Conservation (phyloP, 1,284 basidiomycete genomes). For the Puccinia coronata region DNA sequence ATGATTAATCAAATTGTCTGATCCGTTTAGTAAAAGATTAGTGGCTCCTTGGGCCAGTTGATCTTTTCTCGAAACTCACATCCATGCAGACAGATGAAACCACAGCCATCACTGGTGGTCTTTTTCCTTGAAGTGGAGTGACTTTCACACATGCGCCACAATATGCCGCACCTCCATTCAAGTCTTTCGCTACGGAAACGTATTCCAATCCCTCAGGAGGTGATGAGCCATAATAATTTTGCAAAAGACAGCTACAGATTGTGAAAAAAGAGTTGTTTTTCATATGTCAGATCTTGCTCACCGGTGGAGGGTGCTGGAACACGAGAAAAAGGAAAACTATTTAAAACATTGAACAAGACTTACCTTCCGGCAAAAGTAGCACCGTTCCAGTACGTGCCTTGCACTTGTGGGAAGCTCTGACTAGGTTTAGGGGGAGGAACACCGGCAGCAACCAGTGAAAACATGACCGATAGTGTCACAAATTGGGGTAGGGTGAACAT, state of each 20-base stretch:
- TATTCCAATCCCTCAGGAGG: not conserved
- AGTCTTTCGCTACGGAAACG: not conserved
- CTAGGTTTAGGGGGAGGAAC: not conserved
- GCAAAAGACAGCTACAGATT: constrained; percentile 1
- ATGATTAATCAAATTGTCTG: not conserved
- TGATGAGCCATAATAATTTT: not conserved
- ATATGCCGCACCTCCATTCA: not conserved
- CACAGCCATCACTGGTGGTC: not conserved
- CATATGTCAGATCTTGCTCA: too few relatives aligned
- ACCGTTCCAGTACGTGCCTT: constrained; percentile 20
- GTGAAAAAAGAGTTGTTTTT: not conserved
- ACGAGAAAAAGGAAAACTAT: not conserved
- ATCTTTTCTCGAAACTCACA: not conserved
- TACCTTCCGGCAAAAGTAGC: constrained; percentile 24
- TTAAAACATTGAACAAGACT: not conserved
- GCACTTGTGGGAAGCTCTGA: not conserved
- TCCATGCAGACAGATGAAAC: constrained; percentile 9
- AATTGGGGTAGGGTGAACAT: not conserved
- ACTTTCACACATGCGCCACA: constrained; percentile 20
- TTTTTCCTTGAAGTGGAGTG: not conserved
- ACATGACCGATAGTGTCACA: not conserved
- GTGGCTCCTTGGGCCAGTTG: not conserved
- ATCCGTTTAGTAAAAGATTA: not conserved
- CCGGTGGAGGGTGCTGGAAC: not conserved
- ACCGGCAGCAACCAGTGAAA: not conserved